phyloP scores from a whole-genome alignment of 2,329 filamentous ascomycete genomes.

The Colletotrichum sp. region DNA sequence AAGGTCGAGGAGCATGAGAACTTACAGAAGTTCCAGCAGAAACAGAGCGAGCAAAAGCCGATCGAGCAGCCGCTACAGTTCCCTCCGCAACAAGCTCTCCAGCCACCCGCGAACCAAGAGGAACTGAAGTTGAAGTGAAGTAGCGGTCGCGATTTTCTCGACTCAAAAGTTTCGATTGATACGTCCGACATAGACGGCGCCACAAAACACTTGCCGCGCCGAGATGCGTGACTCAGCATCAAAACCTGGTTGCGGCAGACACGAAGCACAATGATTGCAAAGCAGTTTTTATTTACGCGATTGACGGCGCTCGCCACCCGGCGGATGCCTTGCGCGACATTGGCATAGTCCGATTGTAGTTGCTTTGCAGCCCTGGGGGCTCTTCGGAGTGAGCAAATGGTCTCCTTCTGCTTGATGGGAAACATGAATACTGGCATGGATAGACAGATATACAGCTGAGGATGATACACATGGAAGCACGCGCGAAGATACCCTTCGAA shows the following conservation, averaged over 20 bases:
- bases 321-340: not conserved
- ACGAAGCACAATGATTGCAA: not conserved
- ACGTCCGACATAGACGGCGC: not conserved
- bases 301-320: not conserved
- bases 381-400: not conserved
- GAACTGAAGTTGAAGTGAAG: slow-evolving; percentile 1
- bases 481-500: not conserved
- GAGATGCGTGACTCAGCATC: not conserved
- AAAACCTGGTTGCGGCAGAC: not conserved
- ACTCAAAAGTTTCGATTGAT: not conserved
- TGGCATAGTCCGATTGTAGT: not conserved
- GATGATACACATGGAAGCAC: not conserved
- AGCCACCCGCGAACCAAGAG: not conserved
- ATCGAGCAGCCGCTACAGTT: not conserved
- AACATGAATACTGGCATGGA: not conserved
- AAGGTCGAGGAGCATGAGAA: slow-evolving; percentile 41
- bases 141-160: not conserved
- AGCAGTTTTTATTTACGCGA: not conserved
- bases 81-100: not conserved
- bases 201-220: not conserved
- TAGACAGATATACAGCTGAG: not conserved
- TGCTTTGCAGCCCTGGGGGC: not conserved
- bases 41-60: slow-evolving; percentile 32
- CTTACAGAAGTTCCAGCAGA: slow-evolving; percentile 20
- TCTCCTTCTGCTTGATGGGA: not conserved